phyloP scores from a whole-genome alignment of 306 rosid genomes.

The Trifolium dubium region DNA sequence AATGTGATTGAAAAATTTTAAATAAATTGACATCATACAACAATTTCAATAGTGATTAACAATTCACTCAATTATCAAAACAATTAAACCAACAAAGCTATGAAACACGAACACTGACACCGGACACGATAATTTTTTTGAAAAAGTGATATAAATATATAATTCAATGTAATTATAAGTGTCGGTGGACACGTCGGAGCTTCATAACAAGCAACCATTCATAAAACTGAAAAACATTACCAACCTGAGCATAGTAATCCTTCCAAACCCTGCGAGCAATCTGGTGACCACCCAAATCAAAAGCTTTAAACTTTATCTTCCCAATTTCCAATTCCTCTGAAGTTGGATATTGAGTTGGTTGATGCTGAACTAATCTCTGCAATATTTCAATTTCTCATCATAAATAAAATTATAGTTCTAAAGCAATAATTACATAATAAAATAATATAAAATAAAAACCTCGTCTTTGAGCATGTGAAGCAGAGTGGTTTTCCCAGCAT shows the following conservation, averaged over 20 bases:
- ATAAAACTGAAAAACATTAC: no score
- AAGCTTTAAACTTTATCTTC: conserved; percentile 80
- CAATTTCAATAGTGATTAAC: no score
- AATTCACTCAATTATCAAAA: not conserved
- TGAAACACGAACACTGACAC: no score
- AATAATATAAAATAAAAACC: conserved; percentile 46
- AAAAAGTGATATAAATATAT: no score
- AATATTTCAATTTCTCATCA: not conserved
- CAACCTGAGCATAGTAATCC: conserved; percentile 83
- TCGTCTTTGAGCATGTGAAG: conserved; percentile 91
- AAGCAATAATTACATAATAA: not conserved
- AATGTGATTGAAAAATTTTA: not conserved
- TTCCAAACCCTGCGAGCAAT: conserved; percentile 92
- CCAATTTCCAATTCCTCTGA: conserved; percentile 88
- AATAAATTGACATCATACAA: not conserved
- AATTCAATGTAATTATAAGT: no score
- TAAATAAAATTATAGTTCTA: not conserved
- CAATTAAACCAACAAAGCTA: no score
- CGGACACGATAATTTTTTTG: no score
- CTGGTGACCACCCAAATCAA: conserved; percentile 88
- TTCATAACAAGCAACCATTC: no score
- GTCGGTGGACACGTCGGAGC: no score
- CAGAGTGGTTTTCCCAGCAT: conserved; percentile 86
- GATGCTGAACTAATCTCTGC: conserved; percentile 87
- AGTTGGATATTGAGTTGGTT: conserved; percentile 83